phyloP scores from a whole-genome alignment of 306 rosid genomes.

The peach (Prunus persica) region DNA sequence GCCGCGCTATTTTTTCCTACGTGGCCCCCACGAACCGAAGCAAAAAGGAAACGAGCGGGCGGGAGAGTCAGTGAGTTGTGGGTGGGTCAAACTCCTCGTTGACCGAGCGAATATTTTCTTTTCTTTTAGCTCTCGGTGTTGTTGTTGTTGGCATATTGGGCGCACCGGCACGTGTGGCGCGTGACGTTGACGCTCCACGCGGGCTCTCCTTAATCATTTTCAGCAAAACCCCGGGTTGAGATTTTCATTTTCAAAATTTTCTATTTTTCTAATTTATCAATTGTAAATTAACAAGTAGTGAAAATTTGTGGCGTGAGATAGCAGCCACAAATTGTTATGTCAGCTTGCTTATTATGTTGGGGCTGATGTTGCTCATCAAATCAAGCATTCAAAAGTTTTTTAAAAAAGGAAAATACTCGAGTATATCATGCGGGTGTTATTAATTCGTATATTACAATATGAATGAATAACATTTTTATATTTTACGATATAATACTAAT shows the following conservation, averaged over 20 bases:
- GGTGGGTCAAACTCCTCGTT: slow-evolving; percentile 54
- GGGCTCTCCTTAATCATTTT: neutral
- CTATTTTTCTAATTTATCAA: neutral
- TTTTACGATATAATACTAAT: too few species aligned
- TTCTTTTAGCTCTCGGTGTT: neutral
- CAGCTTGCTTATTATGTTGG: too few species aligned
- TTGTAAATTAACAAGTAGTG: too few species aligned
- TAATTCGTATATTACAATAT: too few species aligned
- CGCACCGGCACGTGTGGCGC: slow-evolving; percentile 24
- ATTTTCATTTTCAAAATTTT: neutral
- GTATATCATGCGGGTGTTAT: too few species aligned
- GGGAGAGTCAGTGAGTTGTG: slow-evolving; percentile 28
- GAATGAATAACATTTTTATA: too few species aligned
- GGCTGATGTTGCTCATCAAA: too few species aligned
- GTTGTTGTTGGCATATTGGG: neutral
- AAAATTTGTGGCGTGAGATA: too few species aligned
- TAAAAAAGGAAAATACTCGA: fast-evolving
- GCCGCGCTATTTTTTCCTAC: slow-evolving; percentile 10
- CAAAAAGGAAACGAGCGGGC: slow-evolving; percentile 4
- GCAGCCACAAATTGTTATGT: too few species aligned
- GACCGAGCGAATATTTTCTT: slow-evolving; percentile 38
- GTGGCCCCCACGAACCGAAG: slow-evolving; percentile 36
- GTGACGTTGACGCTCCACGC: slow-evolving; percentile 26
- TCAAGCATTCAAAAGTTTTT: too few species aligned
- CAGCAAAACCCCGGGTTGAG: too few species aligned